Conservation (phyloP, 176 grass and related monocot species). For the Phoenix dactylifera region DNA sequence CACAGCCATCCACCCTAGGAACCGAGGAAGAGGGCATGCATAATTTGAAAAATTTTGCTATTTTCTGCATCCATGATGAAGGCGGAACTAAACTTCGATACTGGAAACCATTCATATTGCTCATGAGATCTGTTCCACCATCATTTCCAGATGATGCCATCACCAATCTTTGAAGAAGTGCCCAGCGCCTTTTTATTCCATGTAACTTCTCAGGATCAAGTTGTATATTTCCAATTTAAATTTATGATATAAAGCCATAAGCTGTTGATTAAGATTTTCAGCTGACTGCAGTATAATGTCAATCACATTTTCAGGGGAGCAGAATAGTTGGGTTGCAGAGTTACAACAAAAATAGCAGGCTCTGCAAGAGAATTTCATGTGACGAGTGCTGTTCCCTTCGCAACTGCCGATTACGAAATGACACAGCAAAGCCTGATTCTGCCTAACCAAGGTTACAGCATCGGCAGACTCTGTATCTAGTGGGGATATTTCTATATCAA, state of each 20-base stretch:
- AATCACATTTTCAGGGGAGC: constrained; percentile 64
- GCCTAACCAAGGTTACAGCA: constrained; percentile 90
- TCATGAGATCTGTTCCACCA: constrained; percentile 37
- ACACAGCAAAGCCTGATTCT: constrained; percentile 72
- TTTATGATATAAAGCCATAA: constrained; percentile 50
- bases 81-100: constrained; percentile 77
- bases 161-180: constrained; percentile 75
- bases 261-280: constrained; percentile 57
- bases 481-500: constrained; percentile 54
- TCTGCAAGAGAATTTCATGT: constrained; percentile 78
- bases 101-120: constrained; percentile 45
- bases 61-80: constrained; percentile 82
- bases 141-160: constrained; percentile 69
- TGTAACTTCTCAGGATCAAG: constrained; percentile 58
- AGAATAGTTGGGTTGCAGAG: constrained; percentile 79
- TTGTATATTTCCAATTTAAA: constrained; percentile 37
- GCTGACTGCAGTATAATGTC: constrained; percentile 80
- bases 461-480: constrained; percentile 45
- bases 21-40: constrained; percentile 56
- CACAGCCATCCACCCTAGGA: constrained; percentile 90
- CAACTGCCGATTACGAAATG: constrained; percentile 72
- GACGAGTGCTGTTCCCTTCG: constrained; percentile 45
- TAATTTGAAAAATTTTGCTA: constrained; percentile 51
- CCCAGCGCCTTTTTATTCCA: constrained; percentile 58
- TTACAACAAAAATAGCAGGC: constrained; percentile 83